phyloP scores from a whole-genome alignment of 768 basidiomycete species.

The Nidularia sp. region DNA sequence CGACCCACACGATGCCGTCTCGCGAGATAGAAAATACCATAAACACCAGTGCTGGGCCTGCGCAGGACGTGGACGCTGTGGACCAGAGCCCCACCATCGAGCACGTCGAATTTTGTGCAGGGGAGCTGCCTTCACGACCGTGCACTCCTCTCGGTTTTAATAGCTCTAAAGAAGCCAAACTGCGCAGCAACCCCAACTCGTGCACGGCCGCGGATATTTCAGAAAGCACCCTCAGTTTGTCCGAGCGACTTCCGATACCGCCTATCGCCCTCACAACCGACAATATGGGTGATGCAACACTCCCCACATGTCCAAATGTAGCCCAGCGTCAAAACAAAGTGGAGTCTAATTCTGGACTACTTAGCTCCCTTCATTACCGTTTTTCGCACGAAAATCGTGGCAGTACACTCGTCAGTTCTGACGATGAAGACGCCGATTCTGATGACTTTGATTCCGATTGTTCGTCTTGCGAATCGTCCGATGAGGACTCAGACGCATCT shows the following conservation, averaged over 20 bases:
- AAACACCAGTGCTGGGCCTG: not conserved
- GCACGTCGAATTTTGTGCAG: not conserved
- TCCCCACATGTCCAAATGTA: not conserved
- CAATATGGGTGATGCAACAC: not conserved
- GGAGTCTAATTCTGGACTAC: not conserved
- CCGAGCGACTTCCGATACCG: conserved; percentile 1
- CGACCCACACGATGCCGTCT: not conserved
- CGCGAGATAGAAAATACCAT: not conserved
- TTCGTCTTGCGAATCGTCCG: conserved; percentile 14
- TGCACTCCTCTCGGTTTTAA: conserved; percentile 48
- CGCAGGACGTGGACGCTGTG: too few species aligned
- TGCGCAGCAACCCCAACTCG: conserved; percentile 8
- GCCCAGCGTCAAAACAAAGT: not conserved
- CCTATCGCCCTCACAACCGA: not conserved
- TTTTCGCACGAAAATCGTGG: conserved; percentile 8
- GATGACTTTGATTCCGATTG: conserved; percentile 17
- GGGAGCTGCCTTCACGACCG: conserved; percentile 31
- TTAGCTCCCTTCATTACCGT: conserved; percentile 5
- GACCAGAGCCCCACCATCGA: not conserved
- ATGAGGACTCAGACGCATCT: conserved; percentile 11
- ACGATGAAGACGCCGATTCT: conserved; percentile 13
- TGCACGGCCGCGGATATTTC: not conserved
- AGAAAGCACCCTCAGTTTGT: not conserved
- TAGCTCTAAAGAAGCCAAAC: conserved; percentile 11
- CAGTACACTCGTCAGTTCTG: conserved; percentile 10